Percentiles rank a stretch among this genome's conserved stretches.
These are phyloP conservation scores for Grigorovia yakushimaensis DNA, from an alignment of 805 yeast genomes.

Conservation along the genomic window DNA sequence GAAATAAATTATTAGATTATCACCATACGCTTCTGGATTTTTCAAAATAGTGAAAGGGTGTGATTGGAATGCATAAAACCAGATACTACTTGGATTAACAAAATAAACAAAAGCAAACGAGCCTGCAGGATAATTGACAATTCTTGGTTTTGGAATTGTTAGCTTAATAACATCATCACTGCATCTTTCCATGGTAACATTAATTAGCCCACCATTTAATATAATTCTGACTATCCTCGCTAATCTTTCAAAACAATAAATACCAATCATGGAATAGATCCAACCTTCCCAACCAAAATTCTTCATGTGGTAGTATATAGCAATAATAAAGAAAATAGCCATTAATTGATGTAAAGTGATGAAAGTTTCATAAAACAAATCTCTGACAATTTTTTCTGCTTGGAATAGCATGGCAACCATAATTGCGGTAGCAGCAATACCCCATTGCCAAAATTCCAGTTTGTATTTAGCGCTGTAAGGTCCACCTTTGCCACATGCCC, in stretches of 20 bases:
- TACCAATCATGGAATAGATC: constrained; percentile 34
- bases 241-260: constrained; percentile 46
- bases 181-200: constrained; percentile 18
- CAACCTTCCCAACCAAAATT: constrained; percentile 45
- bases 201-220: constrained; percentile 20
- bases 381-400: constrained; percentile 43
- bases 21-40: constrained; percentile 16
- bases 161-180: constrained; percentile 34
- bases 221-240: constrained; percentile 34
- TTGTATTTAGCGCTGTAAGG: constrained; percentile 26
- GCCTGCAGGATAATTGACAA: constrained; percentile 46
- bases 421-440: constrained; percentile 37
- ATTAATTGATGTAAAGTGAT: constrained; percentile 45
- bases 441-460: constrained; percentile 40
- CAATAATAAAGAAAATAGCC: constrained; percentile 43
- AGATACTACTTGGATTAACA: constrained; percentile 40
- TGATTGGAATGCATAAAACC: constrained; percentile 41
- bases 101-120: constrained; percentile 49
- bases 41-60: constrained; percentile 62
- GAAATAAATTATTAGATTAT: constrained; percentile 28
- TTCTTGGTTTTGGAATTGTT: constrained; percentile 32
- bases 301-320: constrained; percentile 50
- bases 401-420: constrained; percentile 38
- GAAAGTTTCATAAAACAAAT: constrained; percentile 49
- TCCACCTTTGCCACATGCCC: constrained; percentile 32